Evolutionary conservation across 176 grass and related monocot genomes (phyloP), one percentile per base, ranked within the genome.

Genomic region (Zoysia pacifica): DNA sequence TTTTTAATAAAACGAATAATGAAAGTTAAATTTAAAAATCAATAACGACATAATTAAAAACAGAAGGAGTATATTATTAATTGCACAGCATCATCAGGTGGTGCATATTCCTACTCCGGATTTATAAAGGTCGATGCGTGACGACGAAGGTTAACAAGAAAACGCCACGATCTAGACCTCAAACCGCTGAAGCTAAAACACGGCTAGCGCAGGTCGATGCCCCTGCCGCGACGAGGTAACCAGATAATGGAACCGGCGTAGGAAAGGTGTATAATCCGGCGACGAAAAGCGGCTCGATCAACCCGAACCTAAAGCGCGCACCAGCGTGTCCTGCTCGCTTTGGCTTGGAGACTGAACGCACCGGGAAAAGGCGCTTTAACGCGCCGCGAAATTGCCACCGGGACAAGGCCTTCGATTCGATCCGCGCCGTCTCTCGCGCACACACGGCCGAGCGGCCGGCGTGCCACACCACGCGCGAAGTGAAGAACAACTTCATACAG

Each of bases 371-470:
- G 39, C 53, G 63, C 69, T 74, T 88, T 74, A 36, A 11, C 4
- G 37, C 73, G n/a, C 44, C 11, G 69, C 53, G 69, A 79, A 84
- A 84, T 69, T 84, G 79, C 86, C 75, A 36, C 62, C 46, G 1
- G 53, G 75, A 88, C 69, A 88, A 81, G 58, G 75, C 48, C 39
- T 20, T 56, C 51, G 0, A 15, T 28, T 28, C 28, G 28, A 28
- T 28, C 28, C 28, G 28, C 28, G 28, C 28, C 28, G 28, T 28
- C 28, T 28, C 28, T 28, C 28, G 28, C 28, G 28, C 28, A 28
- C 28, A 28, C 28, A 28, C 28, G 28, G 28, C 28, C 28, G 28
- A 28, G 28, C 28, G 28, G 28, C 28, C 28, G 28, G 28, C 28
- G 28, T 28, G 28, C 28, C 28, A 28, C 28, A 28, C 28, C 28